Percentiles rank a stretch among this genome's conserved stretches.
Evolutionary conservation across 177 flowering plant genomes (phyloP).

Genomic region (Vitis hybrid): DNA sequence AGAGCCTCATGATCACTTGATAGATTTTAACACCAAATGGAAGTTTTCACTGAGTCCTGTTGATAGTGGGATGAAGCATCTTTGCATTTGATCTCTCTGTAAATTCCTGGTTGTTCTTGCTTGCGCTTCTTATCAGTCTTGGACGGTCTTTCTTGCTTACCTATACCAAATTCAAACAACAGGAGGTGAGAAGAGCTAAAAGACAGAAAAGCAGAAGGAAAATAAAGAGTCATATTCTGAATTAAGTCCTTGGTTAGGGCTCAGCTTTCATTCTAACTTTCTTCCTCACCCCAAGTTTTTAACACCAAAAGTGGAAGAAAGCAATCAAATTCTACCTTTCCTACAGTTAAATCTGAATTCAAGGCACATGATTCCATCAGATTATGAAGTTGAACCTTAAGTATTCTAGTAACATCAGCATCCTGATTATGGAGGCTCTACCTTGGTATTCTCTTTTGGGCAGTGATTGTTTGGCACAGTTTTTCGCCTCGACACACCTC

Average conservation of each 20-base stretch:
- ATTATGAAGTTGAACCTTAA: no score
- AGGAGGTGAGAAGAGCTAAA: background rate
- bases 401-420: no score
- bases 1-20: no score
- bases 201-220: background rate
- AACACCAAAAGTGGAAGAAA: no score
- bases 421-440: background rate
- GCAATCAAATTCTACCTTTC: no score
- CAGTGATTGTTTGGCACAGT: slow-evolving; percentile 43
- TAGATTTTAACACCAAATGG: no score
- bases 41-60: background rate
- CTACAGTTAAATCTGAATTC: background rate
- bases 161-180: slow-evolving; percentile 23
- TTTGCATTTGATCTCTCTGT: slow-evolving; percentile 23
- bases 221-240: background rate
- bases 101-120: slow-evolving; percentile 20
- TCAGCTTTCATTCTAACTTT: no score
- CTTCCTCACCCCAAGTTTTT: no score
- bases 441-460: slow-evolving; percentile 41
- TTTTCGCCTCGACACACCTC: slow-evolving; percentile 49
- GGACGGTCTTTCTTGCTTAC: slow-evolving; percentile 30
- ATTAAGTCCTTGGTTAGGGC: no score
- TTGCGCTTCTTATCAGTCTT: slow-evolving; percentile 27
- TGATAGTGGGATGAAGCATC: slow-evolving; percentile 13
- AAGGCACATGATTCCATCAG: background rate